phyloP scores from a whole-genome alignment of 1,139 yeast species.

The Ogataea hybrid region DNA sequence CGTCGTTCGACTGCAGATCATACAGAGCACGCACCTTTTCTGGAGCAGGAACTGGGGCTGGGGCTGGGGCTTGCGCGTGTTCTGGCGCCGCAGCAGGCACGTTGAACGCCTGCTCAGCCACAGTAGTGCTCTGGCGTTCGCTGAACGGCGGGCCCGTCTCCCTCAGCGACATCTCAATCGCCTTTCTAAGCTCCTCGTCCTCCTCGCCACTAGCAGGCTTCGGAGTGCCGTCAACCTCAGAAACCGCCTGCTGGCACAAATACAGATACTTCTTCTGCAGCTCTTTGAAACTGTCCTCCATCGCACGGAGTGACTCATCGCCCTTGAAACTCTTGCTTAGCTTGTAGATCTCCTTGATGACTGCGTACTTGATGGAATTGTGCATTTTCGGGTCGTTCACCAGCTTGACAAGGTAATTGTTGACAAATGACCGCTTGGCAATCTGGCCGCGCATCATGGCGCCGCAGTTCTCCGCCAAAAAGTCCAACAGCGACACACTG shows the following conservation, averaged over 20 bases:
- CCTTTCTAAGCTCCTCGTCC: slow-evolving; percentile 79
- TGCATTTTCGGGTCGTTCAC: slow-evolving; percentile 62
- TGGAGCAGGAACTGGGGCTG: slow-evolving; percentile 28
- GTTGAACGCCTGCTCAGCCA: slow-evolving; percentile 2
- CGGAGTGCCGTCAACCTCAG: slow-evolving; percentile 28
- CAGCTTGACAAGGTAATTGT: slow-evolving; percentile 49
- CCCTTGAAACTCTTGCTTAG: slow-evolving; percentile 52
- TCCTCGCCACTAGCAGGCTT: slow-evolving; percentile 37
- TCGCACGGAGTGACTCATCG: slow-evolving; percentile 75
- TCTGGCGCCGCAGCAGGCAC: slow-evolving; percentile 3
- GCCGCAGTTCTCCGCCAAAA: slow-evolving; percentile 93
- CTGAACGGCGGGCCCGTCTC: slow-evolving; percentile 40
- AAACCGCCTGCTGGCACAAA: slow-evolving; percentile 37
- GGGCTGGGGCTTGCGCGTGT: neutral
- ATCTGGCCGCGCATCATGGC: slow-evolving; percentile 80
- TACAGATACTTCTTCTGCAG: slow-evolving; percentile 44
- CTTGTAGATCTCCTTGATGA: slow-evolving; percentile 68
- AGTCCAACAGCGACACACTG: slow-evolving; percentile 65
- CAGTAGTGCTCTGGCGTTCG: slow-evolving; percentile 4
- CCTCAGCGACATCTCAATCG: slow-evolving; percentile 70
- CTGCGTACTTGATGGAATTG: slow-evolving; percentile 59
- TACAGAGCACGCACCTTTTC: slow-evolving; percentile 76
- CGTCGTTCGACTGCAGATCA: slow-evolving; percentile 70
- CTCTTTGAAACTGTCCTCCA: slow-evolving; percentile 58
- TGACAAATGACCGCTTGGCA: slow-evolving; percentile 66